Percentiles rank a stretch among this genome's conserved stretches.
phyloP scores from a whole-genome alignment of 2,329 filamentous ascomycete species.

The Penicillium fuscoglaucum region DNA sequence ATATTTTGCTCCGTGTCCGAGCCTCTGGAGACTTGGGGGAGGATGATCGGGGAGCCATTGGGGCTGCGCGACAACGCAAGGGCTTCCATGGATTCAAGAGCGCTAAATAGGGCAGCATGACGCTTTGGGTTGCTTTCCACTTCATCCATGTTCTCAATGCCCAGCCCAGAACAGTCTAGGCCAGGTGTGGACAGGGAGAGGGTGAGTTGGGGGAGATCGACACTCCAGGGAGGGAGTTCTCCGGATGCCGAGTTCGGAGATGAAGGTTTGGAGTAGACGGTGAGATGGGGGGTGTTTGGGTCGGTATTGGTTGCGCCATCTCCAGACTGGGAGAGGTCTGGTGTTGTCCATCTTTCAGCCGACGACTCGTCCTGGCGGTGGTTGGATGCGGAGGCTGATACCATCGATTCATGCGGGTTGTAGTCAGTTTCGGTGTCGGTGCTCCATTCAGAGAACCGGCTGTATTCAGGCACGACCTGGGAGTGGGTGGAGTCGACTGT shows the following conservation, averaged over 20 bases:
- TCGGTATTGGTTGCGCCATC: conserved; percentile 31
- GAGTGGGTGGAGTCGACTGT: conserved; percentile 36
- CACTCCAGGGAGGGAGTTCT: conserved; percentile 29
- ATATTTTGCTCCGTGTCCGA: background rate
- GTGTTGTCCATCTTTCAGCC: conserved; percentile 23
- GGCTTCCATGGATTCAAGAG: conserved; percentile 31
- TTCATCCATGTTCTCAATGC: conserved; percentile 34
- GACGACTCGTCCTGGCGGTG: conserved; percentile 23
- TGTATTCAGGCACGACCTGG: conserved; percentile 29
- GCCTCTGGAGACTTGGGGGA: conserved; percentile 19
- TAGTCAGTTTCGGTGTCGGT: conserved; percentile 38
- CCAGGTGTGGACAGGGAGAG: conserved; percentile 30
- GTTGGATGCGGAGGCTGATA: conserved; percentile 37
- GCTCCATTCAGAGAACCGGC: conserved; percentile 45
- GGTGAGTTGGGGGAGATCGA: conserved; percentile 28
- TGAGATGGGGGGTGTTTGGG: conserved; percentile 41
- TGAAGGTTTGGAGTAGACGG: conserved; percentile 32
- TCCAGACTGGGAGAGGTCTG: conserved; percentile 25
- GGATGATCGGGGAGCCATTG: conserved; percentile 24
- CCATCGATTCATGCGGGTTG: conserved; percentile 39
- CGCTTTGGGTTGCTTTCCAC: conserved; percentile 40
- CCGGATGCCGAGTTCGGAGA: conserved; percentile 31
- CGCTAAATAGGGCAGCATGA: conserved; percentile 39
- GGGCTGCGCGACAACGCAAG: conserved; percentile 30
- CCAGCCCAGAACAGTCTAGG: conserved; percentile 34